phyloP scores from a whole-genome alignment of 2,329 filamentous ascomycete species.

The Madurella mycetomatis region DNA sequence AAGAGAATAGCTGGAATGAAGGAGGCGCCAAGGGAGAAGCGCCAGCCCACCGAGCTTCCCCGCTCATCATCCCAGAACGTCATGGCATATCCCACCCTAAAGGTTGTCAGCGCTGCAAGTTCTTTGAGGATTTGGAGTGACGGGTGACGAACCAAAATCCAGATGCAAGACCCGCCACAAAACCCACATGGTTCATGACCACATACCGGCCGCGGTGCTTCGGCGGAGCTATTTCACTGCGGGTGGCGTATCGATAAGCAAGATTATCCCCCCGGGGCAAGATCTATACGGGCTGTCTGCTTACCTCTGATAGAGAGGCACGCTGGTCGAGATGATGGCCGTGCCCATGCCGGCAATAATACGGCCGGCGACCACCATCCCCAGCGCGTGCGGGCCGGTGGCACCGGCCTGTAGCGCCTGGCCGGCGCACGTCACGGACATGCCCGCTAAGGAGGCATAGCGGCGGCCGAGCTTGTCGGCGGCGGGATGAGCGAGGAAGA shows the following conservation, averaged over 20 bases:
- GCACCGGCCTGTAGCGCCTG: constrained; percentile 45
- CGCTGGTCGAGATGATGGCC: constrained; percentile 51
- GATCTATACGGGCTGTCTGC: not conserved
- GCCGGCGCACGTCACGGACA: constrained; percentile 44
- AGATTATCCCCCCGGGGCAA: not conserved
- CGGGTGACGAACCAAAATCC: constrained; percentile 47
- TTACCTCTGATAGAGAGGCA: constrained; percentile 55
- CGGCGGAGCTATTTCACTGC: constrained; percentile 52
- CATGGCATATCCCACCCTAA: constrained; percentile 52
- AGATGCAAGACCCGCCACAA: constrained; percentile 49
- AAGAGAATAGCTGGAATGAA: constrained; percentile 49
- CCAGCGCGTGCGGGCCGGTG: constrained; percentile 37
- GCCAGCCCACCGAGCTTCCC: constrained; percentile 49
- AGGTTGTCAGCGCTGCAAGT: not conserved
- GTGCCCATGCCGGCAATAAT: constrained; percentile 50
- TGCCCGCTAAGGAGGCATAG: constrained; percentile 46
- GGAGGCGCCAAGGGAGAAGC: constrained; percentile 47
- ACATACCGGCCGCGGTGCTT: constrained; percentile 51
- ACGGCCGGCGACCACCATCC: constrained; percentile 48
- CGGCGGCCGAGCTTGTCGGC: constrained; percentile 50
- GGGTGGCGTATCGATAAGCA: not conserved
- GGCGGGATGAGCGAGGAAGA: constrained; percentile 49
- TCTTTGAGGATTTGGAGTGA: too few relatives aligned
- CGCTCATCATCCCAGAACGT: constrained; percentile 46
- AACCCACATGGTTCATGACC: constrained; percentile 56